These are phyloP conservation scores for Aureobasidium lini DNA, from an alignment of 2,329 filamentous ascomycete species.

Conservation along the genomic window DNA sequence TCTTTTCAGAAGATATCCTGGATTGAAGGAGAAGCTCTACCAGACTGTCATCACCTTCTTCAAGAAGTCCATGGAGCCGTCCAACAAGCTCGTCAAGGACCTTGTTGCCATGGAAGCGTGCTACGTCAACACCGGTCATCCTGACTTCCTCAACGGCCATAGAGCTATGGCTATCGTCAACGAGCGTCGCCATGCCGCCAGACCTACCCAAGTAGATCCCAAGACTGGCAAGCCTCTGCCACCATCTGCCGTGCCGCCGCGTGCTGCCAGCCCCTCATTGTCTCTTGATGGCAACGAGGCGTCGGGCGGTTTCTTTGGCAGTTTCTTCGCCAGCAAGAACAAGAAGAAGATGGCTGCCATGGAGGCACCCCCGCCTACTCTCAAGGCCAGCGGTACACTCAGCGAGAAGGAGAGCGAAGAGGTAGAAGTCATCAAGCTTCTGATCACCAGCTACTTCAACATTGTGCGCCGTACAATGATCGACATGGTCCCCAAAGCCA, in stretches of 20 bases:
- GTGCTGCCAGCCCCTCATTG: constrained; percentile 68
- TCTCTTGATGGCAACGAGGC: constrained; percentile 45
- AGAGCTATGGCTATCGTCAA: constrained; percentile 97
- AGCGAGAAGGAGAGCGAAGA: constrained; percentile 93
- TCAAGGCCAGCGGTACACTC: constrained; percentile 89
- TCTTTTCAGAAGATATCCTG: constrained; percentile 87
- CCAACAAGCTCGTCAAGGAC: constrained; percentile 92
- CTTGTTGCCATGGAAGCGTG: constrained; percentile 92
- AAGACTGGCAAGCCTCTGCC: constrained; percentile 96
- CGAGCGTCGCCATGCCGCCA: constrained; percentile 72
- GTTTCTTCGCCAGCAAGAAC: constrained; percentile 98
- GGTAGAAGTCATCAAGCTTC: constrained; percentile 96
- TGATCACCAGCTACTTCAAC: constrained; percentile 96
- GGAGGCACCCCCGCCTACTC: constrained; percentile 84
- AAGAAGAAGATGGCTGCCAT: constrained; percentile 99
- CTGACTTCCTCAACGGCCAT: constrained; percentile 94
- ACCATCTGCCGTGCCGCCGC: constrained; percentile 54
- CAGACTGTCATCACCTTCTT: constrained; percentile 87
- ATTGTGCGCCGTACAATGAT: constrained; percentile 98
- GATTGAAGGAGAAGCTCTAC: constrained; percentile 94
- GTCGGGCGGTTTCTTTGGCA: constrained; percentile 79
- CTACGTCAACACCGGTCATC: constrained; percentile 98
- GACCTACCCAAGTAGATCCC: constrained; percentile 91
- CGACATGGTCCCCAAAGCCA: constrained; percentile 98
- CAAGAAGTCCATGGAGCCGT: constrained; percentile 97